Evolutionary conservation across 2,329 filamentous ascomycete species (phyloP), one percentile per base, ranked within the genome.

Genomic region (Pseudogymnoascus sp.): DNA sequence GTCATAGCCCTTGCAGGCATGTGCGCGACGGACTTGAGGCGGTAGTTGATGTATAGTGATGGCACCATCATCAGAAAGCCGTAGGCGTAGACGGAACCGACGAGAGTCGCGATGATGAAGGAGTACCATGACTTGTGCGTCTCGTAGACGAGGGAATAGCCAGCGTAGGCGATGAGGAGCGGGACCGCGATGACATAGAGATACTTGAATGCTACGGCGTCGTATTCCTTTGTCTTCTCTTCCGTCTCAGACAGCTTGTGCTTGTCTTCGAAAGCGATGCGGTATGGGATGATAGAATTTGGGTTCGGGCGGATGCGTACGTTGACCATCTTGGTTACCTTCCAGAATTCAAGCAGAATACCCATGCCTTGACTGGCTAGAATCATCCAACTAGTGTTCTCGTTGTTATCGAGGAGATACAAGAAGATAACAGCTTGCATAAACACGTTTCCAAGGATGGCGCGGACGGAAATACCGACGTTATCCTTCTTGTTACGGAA

Each of bases 401-500:
- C 92, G 68, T 92, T 95, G 79, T 99, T 97, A 78, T 99, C 94
- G 70, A 99, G 79, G 31, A 99, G 84, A 77, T 99, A 99, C 53
- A 99, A 82, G 83, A 99, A 95, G 76, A 99, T 97, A 72, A 97
- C 83, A 5, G 83, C 76, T 76, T 99, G 94, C 94, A 99, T 99
- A 75, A 97, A 92, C 66, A 97, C 92, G 72, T 97, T 99, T 74
- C 91, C 92, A 63, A 99, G 80, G 72, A 99, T 99, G 33, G 93
- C 95, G 63, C 94, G 91, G 65, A 99, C 89, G 1, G 92, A 97
- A 53, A 96, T 96, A 67, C 94, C 94, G 28, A 99, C 90, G 64
- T 96, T 94, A 78, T 97, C 95, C 82, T 99, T 99, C 88, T 99
- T 99, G 81, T 97, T 97, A 73, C 92, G 91, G 85, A 94, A 99